These are phyloP conservation scores for Wallacemonas sp. DNA, from an alignment of 208 protist genomes.

Conservation along the genomic window DNA sequence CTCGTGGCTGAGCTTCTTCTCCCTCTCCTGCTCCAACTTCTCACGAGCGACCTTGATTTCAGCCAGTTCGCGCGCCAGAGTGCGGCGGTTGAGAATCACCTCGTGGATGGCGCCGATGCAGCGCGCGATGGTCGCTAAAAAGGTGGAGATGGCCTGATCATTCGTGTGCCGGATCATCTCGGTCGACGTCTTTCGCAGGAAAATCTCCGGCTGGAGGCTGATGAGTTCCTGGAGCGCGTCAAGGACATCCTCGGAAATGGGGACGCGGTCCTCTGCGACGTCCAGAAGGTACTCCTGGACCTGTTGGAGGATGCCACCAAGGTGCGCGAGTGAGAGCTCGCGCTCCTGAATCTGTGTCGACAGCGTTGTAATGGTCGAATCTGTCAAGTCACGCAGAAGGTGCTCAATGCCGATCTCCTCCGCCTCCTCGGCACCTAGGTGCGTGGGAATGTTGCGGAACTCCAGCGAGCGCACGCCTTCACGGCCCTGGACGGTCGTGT, in stretches of 20 bases:
- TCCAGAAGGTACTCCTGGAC: slow-evolving; percentile 93
- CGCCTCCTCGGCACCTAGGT: slow-evolving; percentile 96
- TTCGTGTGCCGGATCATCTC: slow-evolving; percentile 89
- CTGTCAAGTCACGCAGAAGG: slow-evolving; percentile 98
- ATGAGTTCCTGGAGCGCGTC: slow-evolving; percentile 89
- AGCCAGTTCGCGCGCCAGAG: slow-evolving; percentile 71
- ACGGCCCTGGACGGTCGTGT: slow-evolving; percentile 87
- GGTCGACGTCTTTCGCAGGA: slow-evolving; percentile 76
- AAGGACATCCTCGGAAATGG: slow-evolving; percentile 85
- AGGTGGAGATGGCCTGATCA: slow-evolving; percentile 85
- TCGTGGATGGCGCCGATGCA: slow-evolving; percentile 84
- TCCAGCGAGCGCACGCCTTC: slow-evolving; percentile 76
- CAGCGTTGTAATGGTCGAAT: slow-evolving; percentile 95
- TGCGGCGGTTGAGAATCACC: slow-evolving; percentile 85
- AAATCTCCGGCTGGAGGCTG: slow-evolving; percentile 85
- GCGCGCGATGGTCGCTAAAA: slow-evolving; percentile 77
- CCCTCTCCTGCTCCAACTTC: slow-evolving; percentile 55
- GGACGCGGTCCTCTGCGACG: slow-evolving; percentile 69
- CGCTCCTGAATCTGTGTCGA: slow-evolving; percentile 94
- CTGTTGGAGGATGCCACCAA: slow-evolving; percentile 86
- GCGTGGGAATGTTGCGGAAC: slow-evolving; percentile 91
- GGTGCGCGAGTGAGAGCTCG: slow-evolving; percentile 92
- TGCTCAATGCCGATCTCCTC: slow-evolving; percentile 99
- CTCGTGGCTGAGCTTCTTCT: slow-evolving; percentile 50
- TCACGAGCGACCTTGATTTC: slow-evolving; percentile 61